phyloP scores from a whole-genome alignment of 2,329 filamentous ascomycete species.

The Cercospora canescens region DNA sequence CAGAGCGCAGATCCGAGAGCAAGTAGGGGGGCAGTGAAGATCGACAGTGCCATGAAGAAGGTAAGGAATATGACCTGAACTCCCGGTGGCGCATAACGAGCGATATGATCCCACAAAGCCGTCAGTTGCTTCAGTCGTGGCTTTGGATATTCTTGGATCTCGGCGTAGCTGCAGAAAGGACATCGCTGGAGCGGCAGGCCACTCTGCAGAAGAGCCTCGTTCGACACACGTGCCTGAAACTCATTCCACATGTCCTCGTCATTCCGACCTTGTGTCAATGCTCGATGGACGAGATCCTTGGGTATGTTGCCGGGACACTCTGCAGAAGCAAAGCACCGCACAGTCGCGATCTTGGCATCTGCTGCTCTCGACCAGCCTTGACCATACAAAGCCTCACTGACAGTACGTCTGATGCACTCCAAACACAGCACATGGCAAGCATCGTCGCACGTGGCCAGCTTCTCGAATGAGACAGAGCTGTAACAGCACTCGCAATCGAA shows the following conservation, averaged over 20 bases:
- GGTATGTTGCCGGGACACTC: conserved; percentile 73
- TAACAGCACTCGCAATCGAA: conserved; percentile 81
- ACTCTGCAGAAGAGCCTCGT: conserved; percentile 72
- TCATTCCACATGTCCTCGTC: conserved; percentile 71
- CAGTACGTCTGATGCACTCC: conserved; percentile 76
- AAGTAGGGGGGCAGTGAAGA: conserved; percentile 51
- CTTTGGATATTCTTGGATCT: conserved; percentile 62
- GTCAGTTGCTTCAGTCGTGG: conserved; percentile 22
- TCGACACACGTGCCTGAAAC: conserved; percentile 76
- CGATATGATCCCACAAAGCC: conserved; percentile 28
- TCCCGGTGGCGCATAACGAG: conserved; percentile 35
- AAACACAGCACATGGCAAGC: conserved; percentile 76
- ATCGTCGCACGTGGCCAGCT: conserved; percentile 69
- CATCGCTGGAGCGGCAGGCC: conserved; percentile 77
- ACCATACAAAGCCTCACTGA: conserved; percentile 87
- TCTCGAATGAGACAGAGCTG: conserved; percentile 68
- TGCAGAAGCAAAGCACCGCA: conserved; percentile 76
- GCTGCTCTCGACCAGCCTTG: conserved; percentile 88
- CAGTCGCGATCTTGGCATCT: conserved; percentile 67
- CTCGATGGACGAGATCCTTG: conserved; percentile 67
- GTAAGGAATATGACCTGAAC: conserved; percentile 51
- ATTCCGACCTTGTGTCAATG: conserved; percentile 68
- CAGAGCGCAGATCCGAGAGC: conserved; percentile 43
- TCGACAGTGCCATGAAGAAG: conserved; percentile 25
- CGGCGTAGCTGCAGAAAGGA: conserved; percentile 89